A percentile compares a stretch with the other conserved stretches of the same genome.
Conservation (phyloP, 805 yeast species). For the Starmerella floris region DNA sequence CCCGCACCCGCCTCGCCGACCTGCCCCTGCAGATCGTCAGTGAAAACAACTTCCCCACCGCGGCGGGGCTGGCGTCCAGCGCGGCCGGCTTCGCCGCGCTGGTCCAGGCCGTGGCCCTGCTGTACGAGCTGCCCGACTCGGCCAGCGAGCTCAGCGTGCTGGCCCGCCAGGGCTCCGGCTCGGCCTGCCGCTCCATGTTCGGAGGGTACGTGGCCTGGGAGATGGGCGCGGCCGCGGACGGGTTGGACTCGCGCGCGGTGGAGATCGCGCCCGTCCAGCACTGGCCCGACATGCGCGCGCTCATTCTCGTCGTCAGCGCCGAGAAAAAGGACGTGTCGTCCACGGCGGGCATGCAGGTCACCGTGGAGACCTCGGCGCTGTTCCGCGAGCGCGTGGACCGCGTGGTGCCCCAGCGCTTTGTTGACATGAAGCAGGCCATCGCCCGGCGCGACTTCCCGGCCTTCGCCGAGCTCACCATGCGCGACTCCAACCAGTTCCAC, state of each 20-base stretch:
- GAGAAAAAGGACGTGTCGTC: conserved; percentile 90
- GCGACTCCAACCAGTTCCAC: conserved; percentile 93
- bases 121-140: conserved; percentile 75
- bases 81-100: conserved; percentile 98
- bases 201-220: conserved; percentile 99
- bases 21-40: conserved; percentile 70
- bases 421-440: conserved; percentile 69
- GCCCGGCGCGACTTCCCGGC: conserved; percentile 54
- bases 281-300: conserved; percentile 91
- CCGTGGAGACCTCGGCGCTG: conserved; percentile 78
- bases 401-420: conserved; percentile 80
- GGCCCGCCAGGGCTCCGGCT: conserved; percentile 97
- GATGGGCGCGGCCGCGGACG: conserved; percentile 67
- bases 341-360: conserved; percentile 91
- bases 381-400: conserved; percentile 63
- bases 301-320: conserved; percentile 82
- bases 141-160: conserved; percentile 76
- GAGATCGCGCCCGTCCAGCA: conserved; percentile 71
- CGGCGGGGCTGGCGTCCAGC: conserved; percentile 94
- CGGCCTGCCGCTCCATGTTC: conserved; percentile 91
- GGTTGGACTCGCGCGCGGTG: conserved; percentile 89
- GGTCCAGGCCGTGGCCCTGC: conserved; percentile 72
- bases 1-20: conserved; percentile 36
- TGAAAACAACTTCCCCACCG: conserved; percentile 96
- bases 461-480: conserved; percentile 89